Evolutionary conservation across 192 early-diverging fungal species (phyloP).

Genomic region (Spizellomyces punctatus): DNA sequence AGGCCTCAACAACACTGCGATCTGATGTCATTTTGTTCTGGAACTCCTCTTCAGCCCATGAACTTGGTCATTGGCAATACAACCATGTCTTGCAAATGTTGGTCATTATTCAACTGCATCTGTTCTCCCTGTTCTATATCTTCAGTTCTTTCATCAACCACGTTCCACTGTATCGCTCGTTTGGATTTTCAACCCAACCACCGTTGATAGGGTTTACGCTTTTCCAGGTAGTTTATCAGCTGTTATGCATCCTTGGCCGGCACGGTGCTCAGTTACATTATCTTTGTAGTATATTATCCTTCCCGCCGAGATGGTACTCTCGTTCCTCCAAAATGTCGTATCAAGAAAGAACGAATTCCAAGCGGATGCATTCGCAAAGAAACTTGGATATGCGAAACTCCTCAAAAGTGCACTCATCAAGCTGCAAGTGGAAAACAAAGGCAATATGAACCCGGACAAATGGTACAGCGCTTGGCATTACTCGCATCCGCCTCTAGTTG

Average conservation of each 20-base stretch:
- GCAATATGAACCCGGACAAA: constrained; percentile 82
- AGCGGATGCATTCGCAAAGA: constrained; percentile 87
- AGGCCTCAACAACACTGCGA: background rate
- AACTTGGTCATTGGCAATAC: constrained; percentile 94
- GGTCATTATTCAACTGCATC: constrained; percentile 70
- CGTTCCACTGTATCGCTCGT: constrained; percentile 75
- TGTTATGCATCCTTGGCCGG: background rate
- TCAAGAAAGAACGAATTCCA: constrained; percentile 90
- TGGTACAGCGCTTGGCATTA: constrained; percentile 91
- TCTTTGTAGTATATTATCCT: constrained; percentile 63
- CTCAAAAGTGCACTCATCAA: constrained; percentile 84
- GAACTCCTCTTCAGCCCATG: constrained; percentile 67
- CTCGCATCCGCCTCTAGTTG: constrained; percentile 88
- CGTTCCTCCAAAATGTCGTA: constrained; percentile 77
- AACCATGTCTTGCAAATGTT: constrained; percentile 83
- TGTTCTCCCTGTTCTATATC: constrained; percentile 62
- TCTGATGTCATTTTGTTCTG: background rate
- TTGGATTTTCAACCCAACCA: constrained; percentile 80
- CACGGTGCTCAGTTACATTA: too few relatives aligned
- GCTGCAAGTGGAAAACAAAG: constrained; percentile 86
- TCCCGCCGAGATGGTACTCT: constrained; percentile 75
- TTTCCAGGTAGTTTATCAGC: constrained; percentile 62
- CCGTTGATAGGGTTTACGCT: constrained; percentile 88
- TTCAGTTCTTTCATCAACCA: constrained; percentile 74
- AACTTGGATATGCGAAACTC: constrained; percentile 74